A percentile compares a stretch with the other conserved stretches of the same genome.
Conservation (phyloP, 2,329 filamentous ascomycete species). For the Alternaria burnsii region DNA sequence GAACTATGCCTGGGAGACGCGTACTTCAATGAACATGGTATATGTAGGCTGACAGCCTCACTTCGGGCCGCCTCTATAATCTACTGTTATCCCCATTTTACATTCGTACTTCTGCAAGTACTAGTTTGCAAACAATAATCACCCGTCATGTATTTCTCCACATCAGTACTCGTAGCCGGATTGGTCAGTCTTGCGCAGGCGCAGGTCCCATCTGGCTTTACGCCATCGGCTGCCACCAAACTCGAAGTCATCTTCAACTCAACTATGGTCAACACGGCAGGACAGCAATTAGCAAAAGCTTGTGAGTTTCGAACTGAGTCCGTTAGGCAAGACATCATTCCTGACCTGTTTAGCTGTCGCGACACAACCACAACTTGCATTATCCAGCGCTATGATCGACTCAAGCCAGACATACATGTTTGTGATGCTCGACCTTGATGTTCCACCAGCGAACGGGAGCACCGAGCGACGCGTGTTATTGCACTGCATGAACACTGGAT, state of each 20-base stretch:
- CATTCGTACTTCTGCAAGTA: neutral
- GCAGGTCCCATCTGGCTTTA: slow-evolving; percentile 45
- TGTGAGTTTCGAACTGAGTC: slow-evolving; percentile 21
- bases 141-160: slow-evolving; percentile 34
- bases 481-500: slow-evolving; percentile 46
- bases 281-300: slow-evolving; percentile 40
- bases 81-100: neutral
- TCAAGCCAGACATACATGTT: slow-evolving; percentile 42
- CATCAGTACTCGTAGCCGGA: slow-evolving; percentile 34
- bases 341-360: slow-evolving; percentile 35
- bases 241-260: slow-evolving; percentile 46
- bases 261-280: slow-evolving; percentile 40
- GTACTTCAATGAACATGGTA: slow-evolving; percentile 21
- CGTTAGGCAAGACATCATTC: neutral
- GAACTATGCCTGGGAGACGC: slow-evolving; percentile 31
- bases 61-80: slow-evolving; percentile 1
- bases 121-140: neutral
- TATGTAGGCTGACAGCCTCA: slow-evolving; percentile 23
- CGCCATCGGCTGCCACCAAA: slow-evolving; percentile 36
- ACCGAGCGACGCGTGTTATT: slow-evolving; percentile 41
- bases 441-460: slow-evolving; percentile 36
- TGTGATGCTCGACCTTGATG: slow-evolving; percentile 49
- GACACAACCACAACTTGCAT: slow-evolving; percentile 39
- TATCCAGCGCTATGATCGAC: slow-evolving; percentile 26
- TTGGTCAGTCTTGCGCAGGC: slow-evolving; percentile 39